Percentiles rank a stretch among this genome's conserved stretches.
These are phyloP conservation scores for Leccinum pachyderme DNA, from an alignment of 1,284 basidiomycete genomes.

Conservation along the genomic window DNA sequence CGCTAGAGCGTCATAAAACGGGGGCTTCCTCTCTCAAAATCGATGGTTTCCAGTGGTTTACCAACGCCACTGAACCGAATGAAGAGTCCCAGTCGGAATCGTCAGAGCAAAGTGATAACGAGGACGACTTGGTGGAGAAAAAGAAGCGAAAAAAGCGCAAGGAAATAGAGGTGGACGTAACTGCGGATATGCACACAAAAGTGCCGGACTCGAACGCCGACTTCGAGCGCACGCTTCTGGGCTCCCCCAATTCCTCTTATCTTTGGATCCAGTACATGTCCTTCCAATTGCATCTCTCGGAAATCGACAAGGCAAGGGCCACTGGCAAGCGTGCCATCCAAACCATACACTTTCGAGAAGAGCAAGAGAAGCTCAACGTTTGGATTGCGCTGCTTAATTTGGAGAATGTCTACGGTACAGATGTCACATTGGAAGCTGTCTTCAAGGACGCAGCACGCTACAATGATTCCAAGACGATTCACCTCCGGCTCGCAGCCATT, in stretches of 20 bases:
- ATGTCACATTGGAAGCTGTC: conserved; percentile 70
- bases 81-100: conserved; percentile 37
- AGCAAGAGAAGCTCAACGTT: conserved; percentile 94
- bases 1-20: conserved; percentile 14
- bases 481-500: conserved; percentile 83
- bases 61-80: conserved; percentile 34
- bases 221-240: conserved; percentile 91
- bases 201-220: conserved; percentile 90
- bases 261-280: conserved; percentile 99
- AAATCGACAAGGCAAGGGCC: conserved; percentile 91
- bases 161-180: conserved; percentile 77
- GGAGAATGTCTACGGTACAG: conserved; percentile 92
- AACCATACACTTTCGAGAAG: conserved; percentile 94
- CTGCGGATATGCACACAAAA: conserved; percentile 80
- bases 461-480: conserved; percentile 91
- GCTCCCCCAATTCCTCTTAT: conserved; percentile 97
- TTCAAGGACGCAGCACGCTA: conserved; percentile 91
- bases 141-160: conserved; percentile 69
- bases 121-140: conserved; percentile 44
- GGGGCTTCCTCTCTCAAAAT: conserved; percentile 46
- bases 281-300: conserved; percentile 93
- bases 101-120: conserved; percentile 51
- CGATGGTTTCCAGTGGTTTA: conserved; percentile 72
- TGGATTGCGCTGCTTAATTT: conserved; percentile 97
- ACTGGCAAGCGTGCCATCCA: conserved; percentile 83